These are phyloP conservation scores for Haplographium delicatum DNA, from an alignment of 495 filamentous ascomycete species.

Conservation along the genomic window DNA sequence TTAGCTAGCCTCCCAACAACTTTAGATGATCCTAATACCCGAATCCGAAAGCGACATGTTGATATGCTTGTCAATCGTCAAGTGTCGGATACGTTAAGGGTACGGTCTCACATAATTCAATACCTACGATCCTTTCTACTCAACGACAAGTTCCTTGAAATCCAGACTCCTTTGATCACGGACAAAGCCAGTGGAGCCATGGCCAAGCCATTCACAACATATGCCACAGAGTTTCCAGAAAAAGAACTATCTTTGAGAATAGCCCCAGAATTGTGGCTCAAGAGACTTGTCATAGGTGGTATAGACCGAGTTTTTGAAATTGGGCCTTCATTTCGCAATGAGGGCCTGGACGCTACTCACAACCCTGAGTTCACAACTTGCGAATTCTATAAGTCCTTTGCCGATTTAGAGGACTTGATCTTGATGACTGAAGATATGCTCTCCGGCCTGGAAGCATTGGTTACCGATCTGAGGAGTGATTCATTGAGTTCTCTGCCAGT, in stretches of 20 bases:
- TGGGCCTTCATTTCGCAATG: slow-evolving; percentile 89
- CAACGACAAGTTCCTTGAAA: slow-evolving; percentile 69
- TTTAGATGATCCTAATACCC: slow-evolving; percentile 59
- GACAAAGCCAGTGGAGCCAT: slow-evolving; percentile 72
- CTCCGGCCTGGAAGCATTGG: slow-evolving; percentile 48
- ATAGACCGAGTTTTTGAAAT: slow-evolving; percentile 89
- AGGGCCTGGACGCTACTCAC: slow-evolving; percentile 88
- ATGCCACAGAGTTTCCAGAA: slow-evolving; percentile 63
- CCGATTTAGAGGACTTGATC: slow-evolving; percentile 72
- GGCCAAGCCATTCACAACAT: slow-evolving; percentile 79
- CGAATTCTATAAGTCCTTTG: slow-evolving; percentile 91
- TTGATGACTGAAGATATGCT: slow-evolving; percentile 65
- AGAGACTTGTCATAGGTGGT: slow-evolving; percentile 86
- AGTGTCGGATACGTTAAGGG: slow-evolving; percentile 60
- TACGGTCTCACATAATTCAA: slow-evolving; percentile 70
- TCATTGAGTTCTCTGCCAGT: slow-evolving; percentile 42
- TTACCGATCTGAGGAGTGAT: slow-evolving; percentile 42
- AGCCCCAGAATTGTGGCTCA: slow-evolving; percentile 93
- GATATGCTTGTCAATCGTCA: slow-evolving; percentile 70
- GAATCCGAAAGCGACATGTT: slow-evolving; percentile 65
- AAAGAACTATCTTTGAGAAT: slow-evolving; percentile 70
- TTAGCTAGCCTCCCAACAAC: slow-evolving; percentile 67
- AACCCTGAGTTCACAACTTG: slow-evolving; percentile 97
- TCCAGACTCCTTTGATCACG: slow-evolving; percentile 83
- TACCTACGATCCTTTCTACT: slow-evolving; percentile 69